These are phyloP conservation scores for Aspergillus coremiiformis DNA, from an alignment of 495 filamentous ascomycete genomes.

Conservation along the genomic window DNA sequence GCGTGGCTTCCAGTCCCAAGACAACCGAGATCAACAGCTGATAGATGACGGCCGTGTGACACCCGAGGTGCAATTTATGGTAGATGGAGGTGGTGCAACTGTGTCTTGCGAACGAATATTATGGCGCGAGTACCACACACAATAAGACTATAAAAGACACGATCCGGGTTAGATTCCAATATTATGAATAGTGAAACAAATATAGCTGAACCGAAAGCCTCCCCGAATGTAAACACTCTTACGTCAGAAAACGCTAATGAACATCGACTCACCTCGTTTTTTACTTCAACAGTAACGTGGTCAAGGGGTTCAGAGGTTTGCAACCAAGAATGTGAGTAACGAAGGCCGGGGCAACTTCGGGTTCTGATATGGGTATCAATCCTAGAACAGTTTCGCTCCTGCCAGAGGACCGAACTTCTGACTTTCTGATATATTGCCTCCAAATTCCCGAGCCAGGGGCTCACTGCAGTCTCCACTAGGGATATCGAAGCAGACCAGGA, in stretches of 20 bases:
- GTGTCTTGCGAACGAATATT: too few relatives aligned
- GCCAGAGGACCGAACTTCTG: neutral
- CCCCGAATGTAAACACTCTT: neutral
- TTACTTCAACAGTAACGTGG: neutral
- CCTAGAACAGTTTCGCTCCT: neutral
- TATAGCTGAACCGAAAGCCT: neutral
- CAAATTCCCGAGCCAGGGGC: neutral
- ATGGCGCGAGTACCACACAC: too few relatives aligned
- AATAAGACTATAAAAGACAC: neutral
- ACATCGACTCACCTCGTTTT: neutral
- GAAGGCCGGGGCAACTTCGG: slow-evolving; percentile 5
- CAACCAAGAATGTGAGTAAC: slow-evolving; percentile 10
- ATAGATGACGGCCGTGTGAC: too few relatives aligned
- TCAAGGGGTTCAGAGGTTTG: slow-evolving; percentile 3
- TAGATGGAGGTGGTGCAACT: neutral
- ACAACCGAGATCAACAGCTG: neutral
- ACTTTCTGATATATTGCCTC: neutral
- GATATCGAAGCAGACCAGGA: neutral
- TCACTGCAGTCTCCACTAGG: neutral
- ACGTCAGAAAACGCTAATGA: neutral
- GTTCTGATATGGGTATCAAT: neutral
- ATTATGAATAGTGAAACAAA: neutral
- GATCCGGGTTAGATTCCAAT: neutral
- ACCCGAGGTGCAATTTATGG: neutral
- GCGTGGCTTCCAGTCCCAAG: neutral